Evolutionary conservation across 1,284 basidiomycete genomes (phyloP).

Genomic region (Trichosporon inkin): DNA sequence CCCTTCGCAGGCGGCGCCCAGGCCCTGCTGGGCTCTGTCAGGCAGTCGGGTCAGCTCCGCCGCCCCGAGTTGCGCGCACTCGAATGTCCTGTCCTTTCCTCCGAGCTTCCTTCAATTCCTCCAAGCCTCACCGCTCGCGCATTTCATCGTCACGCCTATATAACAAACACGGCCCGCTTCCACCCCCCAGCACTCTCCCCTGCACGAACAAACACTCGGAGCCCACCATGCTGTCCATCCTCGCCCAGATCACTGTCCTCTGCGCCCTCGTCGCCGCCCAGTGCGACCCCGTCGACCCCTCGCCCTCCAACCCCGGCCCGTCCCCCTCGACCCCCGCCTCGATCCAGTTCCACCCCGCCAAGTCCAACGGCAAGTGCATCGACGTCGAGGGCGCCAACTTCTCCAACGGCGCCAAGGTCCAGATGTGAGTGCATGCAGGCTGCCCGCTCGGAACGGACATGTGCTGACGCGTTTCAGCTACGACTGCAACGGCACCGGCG

Average conservation of each 20-base stretch:
- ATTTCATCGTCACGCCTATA: background rate
- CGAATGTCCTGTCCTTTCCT: no score
- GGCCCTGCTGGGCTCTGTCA: no score
- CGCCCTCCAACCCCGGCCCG: constrained; percentile 19
- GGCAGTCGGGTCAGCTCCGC: no score
- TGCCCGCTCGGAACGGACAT: background rate
- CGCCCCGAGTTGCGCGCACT: no score
- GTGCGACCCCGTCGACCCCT: constrained; percentile 15
- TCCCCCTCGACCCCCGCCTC: background rate
- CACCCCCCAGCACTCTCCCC: background rate
- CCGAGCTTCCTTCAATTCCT: background rate
- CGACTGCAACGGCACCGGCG: constrained; percentile 24
- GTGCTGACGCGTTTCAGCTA: constrained; percentile 11
- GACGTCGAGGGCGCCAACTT: constrained; percentile 20
- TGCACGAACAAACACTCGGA: background rate
- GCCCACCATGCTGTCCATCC: constrained; percentile 17
- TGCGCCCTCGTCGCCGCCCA: constrained; percentile 16
- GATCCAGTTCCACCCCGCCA: constrained; percentile 19
- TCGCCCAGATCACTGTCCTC: constrained; percentile 18
- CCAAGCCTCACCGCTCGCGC: background rate
- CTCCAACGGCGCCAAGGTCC: constrained; percentile 27
- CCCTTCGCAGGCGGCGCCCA: no score
- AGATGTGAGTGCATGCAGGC: constrained; percentile 17
- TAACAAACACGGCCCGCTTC: background rate
- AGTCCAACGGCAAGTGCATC: constrained; percentile 18